Evolutionary conservation across 2,329 filamentous ascomycete species (phyloP), one percentile per base, ranked within the genome.

Genomic region (Sporothrix mexicana): DNA sequence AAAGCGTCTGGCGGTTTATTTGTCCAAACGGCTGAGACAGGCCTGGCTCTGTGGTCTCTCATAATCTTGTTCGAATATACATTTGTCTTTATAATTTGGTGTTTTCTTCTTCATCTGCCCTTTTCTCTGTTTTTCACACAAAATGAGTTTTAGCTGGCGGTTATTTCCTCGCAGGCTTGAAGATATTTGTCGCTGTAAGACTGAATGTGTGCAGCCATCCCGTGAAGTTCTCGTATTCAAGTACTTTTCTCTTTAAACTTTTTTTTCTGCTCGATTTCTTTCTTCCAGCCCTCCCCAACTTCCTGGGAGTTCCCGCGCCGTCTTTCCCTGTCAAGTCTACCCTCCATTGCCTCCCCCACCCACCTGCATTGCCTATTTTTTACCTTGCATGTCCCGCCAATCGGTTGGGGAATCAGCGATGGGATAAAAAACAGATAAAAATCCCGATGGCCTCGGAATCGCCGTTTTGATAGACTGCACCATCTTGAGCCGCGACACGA

Each of bases 1-100:
- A 71, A 71, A 45, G 53, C 69, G 62, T 43, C 69, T 15, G 69
- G 43, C 69, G 69, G 57, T 36, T 49, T 64, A 53, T 71, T 62
- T 71, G 69, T 57, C 69, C 43, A 71, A 10, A 13, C 13, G 57
- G 30, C 49, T 25, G 61, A 66, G 36, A 62, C 59, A 62, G 20
- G 8, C 7, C 15, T 20, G n/a, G 20, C n/a, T 30, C 4, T 5
- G 30, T 36, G 30, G 30, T 36, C 30, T 36, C 30, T 36, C 30
- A 36, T 36, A 36, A 36, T 36, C 30, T 36, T 36, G 5, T 36
- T 2, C 7, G 30, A 36, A 7, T 4, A 36, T 7, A 36, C 7
- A 6, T 36, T 36, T 36, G 3, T 36, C 30, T 2, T 36, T 36
- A 36, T 36, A 36, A 36, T 36, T 36, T 36, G 5, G 30, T n/a